phyloP scores from a whole-genome alignment of 1,284 basidiomycete genomes.

The Ustilago esculenta region DNA sequence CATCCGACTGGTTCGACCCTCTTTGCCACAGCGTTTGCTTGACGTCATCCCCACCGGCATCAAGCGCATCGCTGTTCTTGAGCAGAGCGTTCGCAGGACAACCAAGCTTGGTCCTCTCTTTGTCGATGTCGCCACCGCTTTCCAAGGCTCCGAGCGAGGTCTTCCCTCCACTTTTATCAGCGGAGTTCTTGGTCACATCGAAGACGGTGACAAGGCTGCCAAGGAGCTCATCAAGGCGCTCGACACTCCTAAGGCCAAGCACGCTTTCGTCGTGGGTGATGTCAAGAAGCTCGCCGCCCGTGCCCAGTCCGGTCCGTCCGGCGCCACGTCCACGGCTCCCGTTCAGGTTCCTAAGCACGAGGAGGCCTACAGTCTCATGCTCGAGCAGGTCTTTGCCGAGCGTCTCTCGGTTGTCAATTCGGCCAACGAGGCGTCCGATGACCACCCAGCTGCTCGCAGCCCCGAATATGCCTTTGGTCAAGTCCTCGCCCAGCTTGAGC shows the following conservation, averaged over 20 bases:
- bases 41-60: slow-evolving; percentile 75
- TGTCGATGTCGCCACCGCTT: slow-evolving; percentile 79
- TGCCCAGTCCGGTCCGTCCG: slow-evolving; percentile 49
- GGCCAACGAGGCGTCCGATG: slow-evolving; percentile 46
- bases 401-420: slow-evolving; percentile 83
- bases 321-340: slow-evolving; percentile 22
- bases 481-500: slow-evolving; percentile 78
- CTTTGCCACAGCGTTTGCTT: slow-evolving; percentile 76
- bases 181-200: slow-evolving; percentile 54
- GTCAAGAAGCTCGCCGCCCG: slow-evolving; percentile 66
- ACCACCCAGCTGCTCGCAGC: slow-evolving; percentile 74
- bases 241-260: slow-evolving; percentile 38
- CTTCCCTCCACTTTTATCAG: slow-evolving; percentile 53
- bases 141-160: slow-evolving; percentile 73
- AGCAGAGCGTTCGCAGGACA: slow-evolving; percentile 78
- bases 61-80: slow-evolving; percentile 82
- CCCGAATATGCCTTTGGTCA: slow-evolving; percentile 95
- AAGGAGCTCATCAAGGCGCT: slow-evolving; percentile 49
- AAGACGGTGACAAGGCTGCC: slow-evolving; percentile 50
- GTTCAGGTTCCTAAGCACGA: slow-evolving; percentile 81
- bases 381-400: slow-evolving; percentile 82
- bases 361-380: slow-evolving; percentile 87
- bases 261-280: slow-evolving; percentile 66
- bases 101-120: slow-evolving; percentile 90
- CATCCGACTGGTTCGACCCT: slow-evolving; percentile 79